phyloP scores from a whole-genome alignment of 2,329 filamentous ascomycete genomes.

The Penicillium vulpinum region DNA sequence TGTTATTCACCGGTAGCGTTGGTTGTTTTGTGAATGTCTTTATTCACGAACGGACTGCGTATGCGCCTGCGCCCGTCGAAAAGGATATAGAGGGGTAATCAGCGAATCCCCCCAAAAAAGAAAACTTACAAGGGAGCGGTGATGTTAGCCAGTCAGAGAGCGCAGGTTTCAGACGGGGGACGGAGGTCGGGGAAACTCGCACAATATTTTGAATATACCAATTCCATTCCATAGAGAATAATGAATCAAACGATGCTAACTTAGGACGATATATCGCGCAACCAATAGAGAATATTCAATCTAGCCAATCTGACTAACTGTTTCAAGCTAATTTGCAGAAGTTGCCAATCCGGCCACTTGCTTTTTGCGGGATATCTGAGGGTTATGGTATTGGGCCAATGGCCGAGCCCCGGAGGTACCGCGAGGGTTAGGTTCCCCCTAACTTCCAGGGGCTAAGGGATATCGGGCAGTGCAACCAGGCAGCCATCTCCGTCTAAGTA shows the following conservation, averaged over 20 bases:
- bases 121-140: neutral
- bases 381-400: neutral
- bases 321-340: conserved; percentile 1
- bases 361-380: conserved; percentile 8
- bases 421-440: neutral
- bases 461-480: conserved; percentile 1
- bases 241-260: neutral
- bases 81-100: conserved; percentile 24
- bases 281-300: neutral
- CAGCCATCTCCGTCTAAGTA: neutral
- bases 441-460: neutral
- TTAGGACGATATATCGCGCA: neutral
- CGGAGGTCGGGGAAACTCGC: conserved; percentile 4
- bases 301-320: neutral
- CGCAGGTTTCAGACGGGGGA: neutral
- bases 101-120: conserved; percentile 5
- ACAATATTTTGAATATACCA: neutral
- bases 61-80: conserved; percentile 3
- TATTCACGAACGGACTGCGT: conserved; percentile 10
- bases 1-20: conserved; percentile 33
- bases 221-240: neutral
- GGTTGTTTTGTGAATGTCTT: conserved; percentile 32
- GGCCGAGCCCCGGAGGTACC: neutral
- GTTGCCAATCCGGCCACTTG: conserved; percentile 5
- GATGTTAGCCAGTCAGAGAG: conserved; percentile 1